A percentile compares a stretch with the other conserved stretches of the same genome.
Evolutionary conservation across 2,329 filamentous ascomycete genomes (phyloP).

Genomic region (Rugonectria rugulosa): DNA sequence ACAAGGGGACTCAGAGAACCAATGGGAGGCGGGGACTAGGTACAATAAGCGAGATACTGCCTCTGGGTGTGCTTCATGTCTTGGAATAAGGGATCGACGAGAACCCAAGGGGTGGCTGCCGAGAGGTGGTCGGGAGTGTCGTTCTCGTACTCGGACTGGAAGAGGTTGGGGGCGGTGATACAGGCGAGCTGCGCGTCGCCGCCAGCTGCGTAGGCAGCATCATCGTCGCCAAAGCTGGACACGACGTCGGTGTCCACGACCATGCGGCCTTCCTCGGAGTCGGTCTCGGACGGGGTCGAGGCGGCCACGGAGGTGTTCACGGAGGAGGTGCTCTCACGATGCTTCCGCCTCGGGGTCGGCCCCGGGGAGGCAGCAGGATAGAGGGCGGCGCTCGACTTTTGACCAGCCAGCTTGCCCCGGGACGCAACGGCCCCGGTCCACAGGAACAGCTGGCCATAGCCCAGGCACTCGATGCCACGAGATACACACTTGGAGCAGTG

Average conservation of each 20-base stretch:
- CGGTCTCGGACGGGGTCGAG: slow-evolving; percentile 22
- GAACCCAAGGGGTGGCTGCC: slow-evolving; percentile 45
- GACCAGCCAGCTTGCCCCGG: slow-evolving; percentile 51
- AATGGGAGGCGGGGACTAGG: slow-evolving; percentile 25
- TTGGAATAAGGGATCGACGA: slow-evolving; percentile 58
- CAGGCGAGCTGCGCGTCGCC: slow-evolving; percentile 41
- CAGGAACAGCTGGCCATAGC: slow-evolving; percentile 60
- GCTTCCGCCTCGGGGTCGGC: slow-evolving; percentile 24
- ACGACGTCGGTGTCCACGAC: neutral
- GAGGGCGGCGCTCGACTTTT: slow-evolving; percentile 46
- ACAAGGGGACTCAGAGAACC: neutral
- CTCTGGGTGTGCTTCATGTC: slow-evolving; percentile 58
- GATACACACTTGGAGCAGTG: slow-evolving; percentile 60
- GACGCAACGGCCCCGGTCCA: slow-evolving; percentile 59
- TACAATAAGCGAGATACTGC: slow-evolving; percentile 53
- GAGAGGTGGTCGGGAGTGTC: neutral
- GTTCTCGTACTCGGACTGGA: slow-evolving; percentile 21
- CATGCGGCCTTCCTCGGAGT: slow-evolving; percentile 16
- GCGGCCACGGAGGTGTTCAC: slow-evolving; percentile 25
- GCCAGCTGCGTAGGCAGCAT: slow-evolving; percentile 25
- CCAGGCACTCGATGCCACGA: slow-evolving; percentile 59
- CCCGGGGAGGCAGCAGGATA: slow-evolving; percentile 28
- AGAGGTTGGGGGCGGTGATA: slow-evolving; percentile 25
- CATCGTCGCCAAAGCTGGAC: slow-evolving; percentile 18
- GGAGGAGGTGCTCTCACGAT: neutral